Base-by-base conservation (phyloP, 75 land plant species). In the Sequoiadendron giganteum region DNA sequence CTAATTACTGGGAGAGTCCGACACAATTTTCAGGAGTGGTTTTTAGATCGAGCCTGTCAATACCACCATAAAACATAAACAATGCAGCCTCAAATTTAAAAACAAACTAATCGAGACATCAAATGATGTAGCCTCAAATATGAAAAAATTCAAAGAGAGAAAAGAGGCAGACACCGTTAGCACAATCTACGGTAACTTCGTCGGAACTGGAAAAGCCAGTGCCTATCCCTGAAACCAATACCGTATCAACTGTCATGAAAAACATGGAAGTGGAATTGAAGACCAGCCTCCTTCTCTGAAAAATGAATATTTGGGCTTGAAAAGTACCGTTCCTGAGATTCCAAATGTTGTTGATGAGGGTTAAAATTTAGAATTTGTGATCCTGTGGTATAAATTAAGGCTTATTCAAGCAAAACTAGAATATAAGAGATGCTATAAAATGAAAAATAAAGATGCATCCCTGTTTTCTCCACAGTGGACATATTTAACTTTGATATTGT, bases 11-110 rank as follows among this genome's bases (percentile, higher is more conserved):
- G 90, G 89, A 34, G 89, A 83, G 21, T 47, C 85, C 6, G 76
- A 81, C 38, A 55, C 56, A 45, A 38, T 90, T n/a, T n/a, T n/a
- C n/a, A n/a, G n/a, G n/a, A n/a, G n/a, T n/a, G n/a, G n/a, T n/a
- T n/a, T n/a, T 90, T 70, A 89, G 86, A 30, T 89, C 90, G n/a
- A 86, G 89, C 68, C 11, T 90, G 19, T 83, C 85, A 40, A 70
- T 90, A 21, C 89, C 90, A 40, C 73, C 52, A 21, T 61, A 78
- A 28, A 52, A 73, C 14, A 56, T 65, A 25, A 90, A 39, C 18
- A 81, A 87, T 58, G 83, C 83, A 28, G 90, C 90, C 39, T 21
- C 90, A 56, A 87, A 90, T 58, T 85, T 87, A 36, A 48, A 86
- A 56, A 40, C 81, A 40, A 16, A 40, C 25, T 39, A 78, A 40